Evolutionary conservation across 1,284 basidiomycete genomes (phyloP).

Genomic region (Athelia sp.): DNA sequence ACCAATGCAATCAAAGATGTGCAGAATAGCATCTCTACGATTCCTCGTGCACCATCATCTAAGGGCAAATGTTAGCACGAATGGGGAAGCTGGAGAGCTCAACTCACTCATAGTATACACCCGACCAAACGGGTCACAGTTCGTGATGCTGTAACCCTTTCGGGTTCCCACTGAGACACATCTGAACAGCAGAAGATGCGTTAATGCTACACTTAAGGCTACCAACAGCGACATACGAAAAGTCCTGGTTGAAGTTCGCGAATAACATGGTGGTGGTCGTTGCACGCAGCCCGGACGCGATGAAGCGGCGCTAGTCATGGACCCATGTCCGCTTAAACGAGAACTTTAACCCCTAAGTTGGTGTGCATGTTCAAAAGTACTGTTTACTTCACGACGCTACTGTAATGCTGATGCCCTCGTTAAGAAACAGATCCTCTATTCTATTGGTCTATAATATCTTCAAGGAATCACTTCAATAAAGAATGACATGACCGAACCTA

Average conservation of each 20-base stretch:
- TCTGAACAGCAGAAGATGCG: conserved; percentile 28
- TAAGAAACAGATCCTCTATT: no score
- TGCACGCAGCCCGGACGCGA: conserved; percentile 8
- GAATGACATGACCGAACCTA: no score
- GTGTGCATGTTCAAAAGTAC: no score
- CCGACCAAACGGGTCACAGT: conserved; percentile 96
- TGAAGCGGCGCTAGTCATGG: no score
- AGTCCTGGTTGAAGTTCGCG: conserved; percentile 87
- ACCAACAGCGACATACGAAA: conserved; percentile 51
- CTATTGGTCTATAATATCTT: no score
- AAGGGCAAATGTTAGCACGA: background rate
- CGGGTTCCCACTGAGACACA: conserved; percentile 94
- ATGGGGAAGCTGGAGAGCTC: background rate
- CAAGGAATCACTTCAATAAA: no score
- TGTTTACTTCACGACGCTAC: no score
- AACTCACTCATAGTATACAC: conserved; percentile 90
- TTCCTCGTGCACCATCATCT: conserved; percentile 92
- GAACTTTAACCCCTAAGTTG: no score
- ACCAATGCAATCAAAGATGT: conserved; percentile 96
- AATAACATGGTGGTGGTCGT: conserved; percentile 52
- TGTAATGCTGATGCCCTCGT: no score
- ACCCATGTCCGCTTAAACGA: no score
- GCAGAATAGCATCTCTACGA: conserved; percentile 99
- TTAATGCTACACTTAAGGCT: conserved; percentile 2
- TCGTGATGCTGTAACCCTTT: conserved; percentile 95